Evolutionary conservation across 257 asterid genomes (phyloP).

Genomic region (Nicotiana attenuata): DNA sequence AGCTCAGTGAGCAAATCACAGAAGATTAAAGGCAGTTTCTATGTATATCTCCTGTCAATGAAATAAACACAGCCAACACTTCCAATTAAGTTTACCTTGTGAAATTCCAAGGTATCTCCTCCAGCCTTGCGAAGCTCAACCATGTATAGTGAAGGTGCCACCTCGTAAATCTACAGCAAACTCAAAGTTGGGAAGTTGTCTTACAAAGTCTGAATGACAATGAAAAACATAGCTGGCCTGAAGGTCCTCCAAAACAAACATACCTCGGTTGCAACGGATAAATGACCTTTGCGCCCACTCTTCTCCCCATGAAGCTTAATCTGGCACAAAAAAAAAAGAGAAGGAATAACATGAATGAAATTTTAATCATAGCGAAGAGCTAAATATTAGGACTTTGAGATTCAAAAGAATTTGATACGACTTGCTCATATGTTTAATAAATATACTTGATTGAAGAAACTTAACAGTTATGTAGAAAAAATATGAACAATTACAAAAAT

Average conservation of each 20-base stretch:
- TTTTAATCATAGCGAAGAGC: not conserved
- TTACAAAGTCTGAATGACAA: not conserved
- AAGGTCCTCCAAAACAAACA: conserved; percentile 11
- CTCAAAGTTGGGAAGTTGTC: not conserved
- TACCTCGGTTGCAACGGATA: conserved; percentile 89
- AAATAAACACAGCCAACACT: not conserved
- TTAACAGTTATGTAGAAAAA: not conserved
- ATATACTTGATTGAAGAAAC: not conserved
- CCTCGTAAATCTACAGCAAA: conserved; percentile 65
- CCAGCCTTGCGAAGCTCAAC: conserved; percentile 93
- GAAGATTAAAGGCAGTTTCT: not conserved
- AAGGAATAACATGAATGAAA: not conserved
- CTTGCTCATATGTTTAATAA: not conserved
- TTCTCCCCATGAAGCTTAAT: conserved; percentile 93
- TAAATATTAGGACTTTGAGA: not conserved
- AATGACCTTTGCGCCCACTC: conserved; percentile 91
- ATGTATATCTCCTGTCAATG: not conserved
- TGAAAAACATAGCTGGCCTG: not conserved
- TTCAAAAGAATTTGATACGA: not conserved
- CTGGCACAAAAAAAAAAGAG: conserved; percentile 31
- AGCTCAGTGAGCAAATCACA: not conserved
- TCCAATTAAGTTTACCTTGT: conserved; percentile 45
- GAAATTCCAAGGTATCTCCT: conserved; percentile 93
- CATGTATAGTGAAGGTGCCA: conserved; percentile 86
- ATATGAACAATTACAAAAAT: not conserved